Evolutionary conservation across 2,329 filamentous ascomycete genomes (phyloP), one percentile per base, ranked within the genome.

Genomic region (Alternaria rosae): DNA sequence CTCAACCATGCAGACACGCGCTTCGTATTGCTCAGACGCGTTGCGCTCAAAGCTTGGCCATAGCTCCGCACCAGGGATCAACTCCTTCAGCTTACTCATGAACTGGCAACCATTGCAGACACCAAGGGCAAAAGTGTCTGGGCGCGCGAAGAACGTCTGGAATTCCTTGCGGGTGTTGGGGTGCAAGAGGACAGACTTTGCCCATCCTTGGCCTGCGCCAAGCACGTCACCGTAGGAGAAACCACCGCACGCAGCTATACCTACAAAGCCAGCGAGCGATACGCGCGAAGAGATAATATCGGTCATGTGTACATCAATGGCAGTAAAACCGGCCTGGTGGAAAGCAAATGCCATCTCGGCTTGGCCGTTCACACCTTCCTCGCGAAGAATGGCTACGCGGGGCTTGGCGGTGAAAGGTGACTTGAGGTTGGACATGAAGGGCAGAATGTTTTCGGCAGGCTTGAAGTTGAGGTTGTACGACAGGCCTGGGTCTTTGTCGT

Each of bases 311-410:
- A 98, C 91, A 75, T 99, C 94, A 48, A 98, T 88, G 13, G 94
- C 89, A 52, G 93, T 90, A 82, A 98, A 98, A 38, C 94, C 94
- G 44, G 95, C 94, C 35, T 89, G 89, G 68, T 91, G 89, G 85
- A 98, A 98, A 51, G 94, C 93, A 75, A 97, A 98, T 1, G 95
- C 95, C 92, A 99, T 97, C 80, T 99, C 95, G n/a, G 93, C 90
- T 73, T 97, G 89, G 43, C 94, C 92, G 81, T 99, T 98, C 69
- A 97, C 92, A 78, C 95, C 95, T 79, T 97, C 93, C 80, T 98
- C 95, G 75, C 95, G 88, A 21, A 99, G 88, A 70, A 99, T 97
- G 44, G 95, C 95, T 23, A 99, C 94, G 30, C 89, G 88, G 2
- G 92, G 91, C 73, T 87, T 88, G 43, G 80, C 86, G 65, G 84